Base-by-base conservation (phyloP, 352 stramenopile species). In the Phytophthora lateralis region DNA sequence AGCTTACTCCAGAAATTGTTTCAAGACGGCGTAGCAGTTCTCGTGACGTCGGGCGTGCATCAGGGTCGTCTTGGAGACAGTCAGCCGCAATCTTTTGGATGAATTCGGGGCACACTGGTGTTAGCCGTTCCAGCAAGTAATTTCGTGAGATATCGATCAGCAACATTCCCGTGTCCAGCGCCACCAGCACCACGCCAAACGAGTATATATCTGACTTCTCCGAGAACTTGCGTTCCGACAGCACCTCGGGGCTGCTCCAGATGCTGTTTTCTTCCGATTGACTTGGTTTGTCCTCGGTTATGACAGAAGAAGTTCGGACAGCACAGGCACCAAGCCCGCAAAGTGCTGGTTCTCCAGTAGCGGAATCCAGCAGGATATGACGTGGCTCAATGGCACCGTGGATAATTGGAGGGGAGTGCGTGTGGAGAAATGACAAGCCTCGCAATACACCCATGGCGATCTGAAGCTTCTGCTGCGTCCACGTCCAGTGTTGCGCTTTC, bases 141-240 rank as follows among this genome's bases (percentile, higher is more conserved):
- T 79, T 47, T 1, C 46, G 66, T 2, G 60, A 30, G 7, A 63
- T 58, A 46, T 72, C 69, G 35, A 75, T 71, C 15, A 78, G 62
- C n/a, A 80, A 26, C 24, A 51, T 55, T 29, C 75, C 79, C 4
- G 77, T 86, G 55, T 89, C 80, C n/a, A 89, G 59, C 52, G 82
- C 73, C 6, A 78, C 75, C 34, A 89, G 37, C 29, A 89, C 52
- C 29, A 83, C 64, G 6, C 79, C 79, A 17, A 87, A 82, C 41
- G 79, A 85, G 57, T 85, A 89, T 2, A 89, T 64, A 30, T 89
- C 76, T 5, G 72, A 62, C 21, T 84, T 80, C 21, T 66, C 57
- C 10, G 79, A 76, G 43, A 74, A 83, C 0, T 61, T 44, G 18
- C 70, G 52, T 0, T 60, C 64, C 27, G 37, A 55, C 46, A 87